Evolutionary conservation across 108 stramenopile species (phyloP), one percentile per base, ranked within the genome.

Genomic region (Discostella stelligeroides): DNA sequence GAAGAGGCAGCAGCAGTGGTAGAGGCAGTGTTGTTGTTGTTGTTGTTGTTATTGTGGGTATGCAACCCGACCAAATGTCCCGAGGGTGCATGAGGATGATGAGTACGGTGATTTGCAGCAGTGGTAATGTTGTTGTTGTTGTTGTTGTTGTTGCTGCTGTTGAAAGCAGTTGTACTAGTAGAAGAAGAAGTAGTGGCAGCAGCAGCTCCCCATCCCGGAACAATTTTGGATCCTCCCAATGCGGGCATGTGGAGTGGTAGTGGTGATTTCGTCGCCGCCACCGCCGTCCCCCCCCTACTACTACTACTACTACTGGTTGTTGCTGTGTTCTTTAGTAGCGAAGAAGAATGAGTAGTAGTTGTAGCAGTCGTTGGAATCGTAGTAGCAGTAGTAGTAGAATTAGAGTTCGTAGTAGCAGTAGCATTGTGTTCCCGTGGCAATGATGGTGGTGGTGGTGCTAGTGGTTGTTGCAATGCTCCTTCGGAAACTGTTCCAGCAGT

Each of bases 401-500:
- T 21, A 20, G 40, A n/a, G 57, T 49, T 40, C 60, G 59, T 20
- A 60, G 59, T 30, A 58, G 59, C n/a, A n/a, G n/a, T n/a, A n/a
- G n/a, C n/a, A n/a, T n/a, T 23, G 59, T 59, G 34, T 70, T 70
- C 48, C 60, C 59, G 38, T 48, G 60, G 6, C 49, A 5, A 6
- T 10, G 30, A 70, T n/a, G 12, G n/a, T 17, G 37, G n/a, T n/a
- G n/a, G n/a, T n/a, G n/a, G n/a, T n/a, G n/a, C n/a, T n/a, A n/a
- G n/a, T n/a, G n/a, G n/a, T n/a, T n/a, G n/a, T n/a, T n/a, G n/a
- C n/a, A n/a, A n/a, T n/a, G n/a, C n/a, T n/a, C n/a, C n/a, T n/a
- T n/a, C n/a, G n/a, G 69, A 59, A 2, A 59, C 51, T 1, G 34
- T 34, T 5, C 6, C 6, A 34, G 34, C 34, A 34, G 34, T 34